Evolutionary conservation across 2,329 filamentous ascomycete genomes (phyloP), one percentile per base, ranked within the genome.

Genomic region (Sporothrix sp.): DNA sequence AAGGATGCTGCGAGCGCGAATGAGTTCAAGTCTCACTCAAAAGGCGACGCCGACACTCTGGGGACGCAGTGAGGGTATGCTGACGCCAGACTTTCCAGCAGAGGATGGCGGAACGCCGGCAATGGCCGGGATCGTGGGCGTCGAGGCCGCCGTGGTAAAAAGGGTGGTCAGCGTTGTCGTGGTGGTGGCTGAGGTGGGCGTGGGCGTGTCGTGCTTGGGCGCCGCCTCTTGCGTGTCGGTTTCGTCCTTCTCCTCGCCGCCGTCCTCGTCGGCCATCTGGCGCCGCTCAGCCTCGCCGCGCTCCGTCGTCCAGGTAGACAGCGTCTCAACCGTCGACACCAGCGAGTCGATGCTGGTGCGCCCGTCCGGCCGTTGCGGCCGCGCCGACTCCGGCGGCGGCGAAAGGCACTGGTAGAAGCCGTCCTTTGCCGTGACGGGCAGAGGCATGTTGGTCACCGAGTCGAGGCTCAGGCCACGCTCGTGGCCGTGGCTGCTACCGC

Each of bases 341-440:
- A 67, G 60, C 23, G 71, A 73, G 50, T 72, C 71, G 48, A 69
- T 62, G 58, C 74, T 78, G 27, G 63, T 62, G 7, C 52, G 52
- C 9, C n/a, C n/a, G n/a, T n/a, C n/a, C 25, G 18, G 14, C 20
- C 16, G 16, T 30, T 21, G 28, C 23, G 20, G 16, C 25, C 5
- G 14, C 25, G 10, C 21, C 20, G 32, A 7, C 42, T 37, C 32
- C 14, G 25, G 56, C 61, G 35, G 59, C 60, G 44, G 66, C 59
- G 51, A 63, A 65, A 79, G 66, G 49, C 73, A 76, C 61, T 80
- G 74, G 59, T 82, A 82, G 62, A 78, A 82, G 4, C 76, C 78
- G 27, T 80, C 74, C 9, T 62, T 64, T 21, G 64, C 67, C 37
- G 67, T 75, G 38, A 80, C 63, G 9, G 77, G 74, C 36, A 65